Percentiles rank a stretch among this genome's conserved stretches.
Evolutionary conservation across 768 basidiomycete species (phyloP).

Genomic region (Lactarius hengduanensis): DNA sequence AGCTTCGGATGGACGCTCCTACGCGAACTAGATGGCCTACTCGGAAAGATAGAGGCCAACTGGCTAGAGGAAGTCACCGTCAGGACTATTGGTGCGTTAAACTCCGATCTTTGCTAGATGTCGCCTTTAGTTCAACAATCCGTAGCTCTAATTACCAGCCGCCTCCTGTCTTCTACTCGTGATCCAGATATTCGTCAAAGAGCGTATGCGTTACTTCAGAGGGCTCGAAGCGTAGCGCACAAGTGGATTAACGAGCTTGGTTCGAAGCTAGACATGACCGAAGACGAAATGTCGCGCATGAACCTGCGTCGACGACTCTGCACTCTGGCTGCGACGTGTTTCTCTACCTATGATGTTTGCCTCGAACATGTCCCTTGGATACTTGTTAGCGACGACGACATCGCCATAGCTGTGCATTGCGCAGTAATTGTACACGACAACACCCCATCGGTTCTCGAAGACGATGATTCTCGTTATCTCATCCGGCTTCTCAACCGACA

Average conservation of each 20-base stretch:
- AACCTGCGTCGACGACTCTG: conserved; percentile 1
- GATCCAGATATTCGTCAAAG: neutral
- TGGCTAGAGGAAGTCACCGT: conserved; percentile 36
- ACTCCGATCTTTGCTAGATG: too few relatives aligned
- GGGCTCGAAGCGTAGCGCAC: neutral
- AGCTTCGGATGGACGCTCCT: conserved; percentile 41
- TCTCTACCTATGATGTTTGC: conserved; percentile 4
- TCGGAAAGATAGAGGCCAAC: conserved; percentile 39
- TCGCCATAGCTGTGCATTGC: conserved; percentile 8
- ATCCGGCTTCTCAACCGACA: neutral
- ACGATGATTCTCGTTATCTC: neutral
- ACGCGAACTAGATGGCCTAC: conserved; percentile 36
- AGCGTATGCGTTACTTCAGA: neutral
- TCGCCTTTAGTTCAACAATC: too few relatives aligned
- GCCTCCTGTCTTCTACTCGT: neutral
- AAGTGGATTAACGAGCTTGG: conserved; percentile 4
- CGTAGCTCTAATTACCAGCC: conserved; percentile 2
- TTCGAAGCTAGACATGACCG: neutral
- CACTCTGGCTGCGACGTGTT: conserved; percentile 12
- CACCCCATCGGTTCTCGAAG: neutral
- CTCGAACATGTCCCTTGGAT: neutral
- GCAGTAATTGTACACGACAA: conserved; percentile 5
- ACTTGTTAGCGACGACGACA: neutral
- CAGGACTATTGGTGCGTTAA: neutral
- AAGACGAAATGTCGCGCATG: neutral